phyloP scores from a whole-genome alignment of 2,329 filamentous ascomycete species.

The Scytalidium sp. region DNA sequence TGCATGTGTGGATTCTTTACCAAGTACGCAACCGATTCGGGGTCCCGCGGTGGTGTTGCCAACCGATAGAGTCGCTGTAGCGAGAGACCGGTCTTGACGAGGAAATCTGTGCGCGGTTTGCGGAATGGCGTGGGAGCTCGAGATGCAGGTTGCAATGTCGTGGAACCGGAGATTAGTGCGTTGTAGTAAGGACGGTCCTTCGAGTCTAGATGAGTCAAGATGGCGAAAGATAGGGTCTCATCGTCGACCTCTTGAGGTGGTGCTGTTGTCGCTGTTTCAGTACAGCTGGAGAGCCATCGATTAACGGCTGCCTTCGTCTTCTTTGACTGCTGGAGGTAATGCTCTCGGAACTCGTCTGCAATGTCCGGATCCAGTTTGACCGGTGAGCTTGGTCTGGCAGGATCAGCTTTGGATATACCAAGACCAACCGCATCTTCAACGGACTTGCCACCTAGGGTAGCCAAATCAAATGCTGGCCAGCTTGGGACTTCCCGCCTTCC shows the following conservation, averaged over 20 bases:
- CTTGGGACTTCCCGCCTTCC: constrained; percentile 80
- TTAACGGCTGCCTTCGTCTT: constrained; percentile 92
- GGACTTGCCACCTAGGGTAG: constrained; percentile 57
- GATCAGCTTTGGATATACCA: constrained; percentile 58
- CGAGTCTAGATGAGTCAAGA: constrained; percentile 79
- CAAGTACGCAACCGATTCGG: constrained; percentile 82
- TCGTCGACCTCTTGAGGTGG: constrained; percentile 89
- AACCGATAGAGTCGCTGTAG: constrained; percentile 85
- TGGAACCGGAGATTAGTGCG: constrained; percentile 65
- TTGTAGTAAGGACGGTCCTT: constrained; percentile 80
- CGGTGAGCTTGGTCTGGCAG: constrained; percentile 55
- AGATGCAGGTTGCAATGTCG: constrained; percentile 47
- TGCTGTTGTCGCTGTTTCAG: constrained; percentile 63
- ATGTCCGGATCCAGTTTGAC: constrained; percentile 88
- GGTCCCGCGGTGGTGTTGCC: constrained; percentile 69
- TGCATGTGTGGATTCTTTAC: constrained; percentile 80
- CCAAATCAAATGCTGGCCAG: constrained; percentile 86
- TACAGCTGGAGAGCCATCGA: constrained; percentile 81
- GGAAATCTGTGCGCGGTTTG: constrained; percentile 66
- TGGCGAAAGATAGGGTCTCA: constrained; percentile 89
- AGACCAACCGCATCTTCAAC: constrained; percentile 52
- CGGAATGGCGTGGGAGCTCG: constrained; percentile 68
- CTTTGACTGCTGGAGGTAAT: constrained; percentile 87
- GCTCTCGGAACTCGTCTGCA: constrained; percentile 86
- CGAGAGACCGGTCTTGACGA: constrained; percentile 72